These are phyloP conservation scores for Euphrasia arctica DNA, from an alignment of 305 asterid genomes.

Conservation along the genomic window DNA sequence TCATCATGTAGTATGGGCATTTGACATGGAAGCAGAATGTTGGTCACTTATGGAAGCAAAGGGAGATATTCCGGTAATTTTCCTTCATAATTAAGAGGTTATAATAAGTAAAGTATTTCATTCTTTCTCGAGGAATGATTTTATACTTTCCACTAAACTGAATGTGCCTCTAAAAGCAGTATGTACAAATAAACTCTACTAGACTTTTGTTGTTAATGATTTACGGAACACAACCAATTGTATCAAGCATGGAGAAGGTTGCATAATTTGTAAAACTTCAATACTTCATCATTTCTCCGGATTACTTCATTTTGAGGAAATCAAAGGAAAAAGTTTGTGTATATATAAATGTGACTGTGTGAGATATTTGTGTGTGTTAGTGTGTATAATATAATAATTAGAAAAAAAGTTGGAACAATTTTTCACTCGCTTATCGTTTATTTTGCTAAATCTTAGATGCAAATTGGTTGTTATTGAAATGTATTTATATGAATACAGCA, in stretches of 20 bases:
- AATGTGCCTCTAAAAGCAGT: conserved; percentile 8
- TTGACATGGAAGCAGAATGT: conserved; percentile 94
- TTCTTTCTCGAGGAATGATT: conserved; percentile 12
- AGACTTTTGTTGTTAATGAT: conserved; percentile 11
- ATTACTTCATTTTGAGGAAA: background rate
- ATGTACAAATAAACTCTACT: background rate
- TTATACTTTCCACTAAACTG: conserved; percentile 12
- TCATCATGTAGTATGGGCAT: conserved; percentile 77
- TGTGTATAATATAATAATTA: background rate
- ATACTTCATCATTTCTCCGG: background rate
- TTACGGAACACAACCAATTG: background rate
- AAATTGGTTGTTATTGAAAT: conserved; percentile 9
- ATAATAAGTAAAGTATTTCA: conserved; percentile 7
- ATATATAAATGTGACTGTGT: no score
- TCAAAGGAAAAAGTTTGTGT: background rate
- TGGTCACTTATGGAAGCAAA: conserved; percentile 93
- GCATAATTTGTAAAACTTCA: background rate
- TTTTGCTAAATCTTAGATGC: background rate
- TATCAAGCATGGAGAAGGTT: conserved; percentile 9
- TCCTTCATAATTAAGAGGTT: conserved; percentile 13
- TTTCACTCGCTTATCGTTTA: conserved; percentile 3
- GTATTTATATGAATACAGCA: conserved; percentile 14
- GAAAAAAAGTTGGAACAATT: background rate
- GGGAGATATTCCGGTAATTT: conserved; percentile 91
- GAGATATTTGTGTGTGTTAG: no score